Evolutionary conservation across 352 stramenopile species (phyloP).

Genomic region (Phytophthora pisi): DNA sequence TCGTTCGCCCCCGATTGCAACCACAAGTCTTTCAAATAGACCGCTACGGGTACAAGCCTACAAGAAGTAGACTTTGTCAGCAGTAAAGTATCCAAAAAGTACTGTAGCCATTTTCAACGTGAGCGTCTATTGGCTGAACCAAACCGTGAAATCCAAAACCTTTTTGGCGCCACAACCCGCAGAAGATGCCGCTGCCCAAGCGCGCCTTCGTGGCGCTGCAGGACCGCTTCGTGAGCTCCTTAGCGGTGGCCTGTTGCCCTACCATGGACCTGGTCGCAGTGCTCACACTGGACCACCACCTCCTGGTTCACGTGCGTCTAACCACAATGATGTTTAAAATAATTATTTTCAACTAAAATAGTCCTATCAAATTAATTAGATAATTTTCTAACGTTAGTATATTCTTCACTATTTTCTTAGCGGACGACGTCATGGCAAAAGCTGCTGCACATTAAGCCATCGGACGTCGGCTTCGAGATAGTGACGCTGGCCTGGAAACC

Average conservation of each 20-base stretch:
- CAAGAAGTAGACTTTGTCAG: too few species aligned
- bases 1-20: too few species aligned
- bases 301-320: constrained; percentile 73
- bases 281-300: constrained; percentile 67
- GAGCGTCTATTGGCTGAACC: background rate
- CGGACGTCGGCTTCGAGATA: constrained; percentile 63
- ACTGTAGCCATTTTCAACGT: background rate
- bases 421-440: constrained; percentile 81
- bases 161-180: background rate
- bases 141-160: background rate
- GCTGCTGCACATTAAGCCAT: constrained; percentile 69
- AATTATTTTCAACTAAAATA: background rate
- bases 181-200: constrained; percentile 11
- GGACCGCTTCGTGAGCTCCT: constrained; percentile 67
- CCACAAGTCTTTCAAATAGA: too few species aligned
- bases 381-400: background rate
- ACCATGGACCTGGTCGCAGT: constrained; percentile 84
- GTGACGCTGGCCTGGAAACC: constrained; percentile 65
- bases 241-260: constrained; percentile 60
- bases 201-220: constrained; percentile 69
- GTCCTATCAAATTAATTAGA: background rate
- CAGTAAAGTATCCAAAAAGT: background rate
- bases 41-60: too few species aligned
- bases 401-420: constrained; percentile 31
- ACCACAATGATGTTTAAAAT: background rate